Evolutionary conservation across 352 stramenopile genomes (phyloP).

Genomic region (Pythium phragmiticola): DNA sequence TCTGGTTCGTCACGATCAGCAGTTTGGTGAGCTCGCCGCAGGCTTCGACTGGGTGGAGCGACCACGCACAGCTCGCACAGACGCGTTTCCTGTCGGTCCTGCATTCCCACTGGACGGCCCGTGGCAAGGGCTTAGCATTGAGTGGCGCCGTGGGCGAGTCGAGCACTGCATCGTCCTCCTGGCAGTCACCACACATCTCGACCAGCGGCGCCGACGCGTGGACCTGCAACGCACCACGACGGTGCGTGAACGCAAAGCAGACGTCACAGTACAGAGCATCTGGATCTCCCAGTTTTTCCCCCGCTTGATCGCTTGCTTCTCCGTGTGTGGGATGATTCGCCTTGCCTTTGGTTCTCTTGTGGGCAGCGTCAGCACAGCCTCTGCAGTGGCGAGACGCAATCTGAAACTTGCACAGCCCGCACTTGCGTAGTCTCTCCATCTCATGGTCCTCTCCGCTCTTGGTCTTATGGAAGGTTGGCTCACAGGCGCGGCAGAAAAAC

Average conservation of each 20-base stretch:
- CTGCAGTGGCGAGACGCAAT: constrained; percentile 51
- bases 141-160: neutral
- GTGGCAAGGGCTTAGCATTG: neutral
- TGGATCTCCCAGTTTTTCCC: neutral
- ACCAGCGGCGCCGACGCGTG: constrained; percentile 43
- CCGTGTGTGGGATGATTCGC: neutral
- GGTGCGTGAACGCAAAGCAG: constrained; percentile 61
- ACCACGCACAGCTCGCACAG: constrained; percentile 41
- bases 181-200: constrained; percentile 47
- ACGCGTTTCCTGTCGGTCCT: constrained; percentile 32
- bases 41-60: constrained; percentile 41
- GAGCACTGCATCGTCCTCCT: constrained; percentile 20
- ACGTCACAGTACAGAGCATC: constrained; percentile 56
- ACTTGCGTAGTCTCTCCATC: constrained; percentile 33
- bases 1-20: constrained; percentile 38
- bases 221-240: constrained; percentile 37
- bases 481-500: constrained; percentile 50
- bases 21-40: constrained; percentile 40
- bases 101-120: constrained; percentile 55
- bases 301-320: neutral
- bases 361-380: constrained; percentile 29
- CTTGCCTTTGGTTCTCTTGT: constrained; percentile 14
- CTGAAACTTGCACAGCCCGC: constrained; percentile 65
- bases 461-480: constrained; percentile 35
- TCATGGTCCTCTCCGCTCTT: constrained; percentile 12